Base-by-base conservation (phyloP, 371 early-diverging fungal genomes). In the Rhizomucor miehei region DNA sequence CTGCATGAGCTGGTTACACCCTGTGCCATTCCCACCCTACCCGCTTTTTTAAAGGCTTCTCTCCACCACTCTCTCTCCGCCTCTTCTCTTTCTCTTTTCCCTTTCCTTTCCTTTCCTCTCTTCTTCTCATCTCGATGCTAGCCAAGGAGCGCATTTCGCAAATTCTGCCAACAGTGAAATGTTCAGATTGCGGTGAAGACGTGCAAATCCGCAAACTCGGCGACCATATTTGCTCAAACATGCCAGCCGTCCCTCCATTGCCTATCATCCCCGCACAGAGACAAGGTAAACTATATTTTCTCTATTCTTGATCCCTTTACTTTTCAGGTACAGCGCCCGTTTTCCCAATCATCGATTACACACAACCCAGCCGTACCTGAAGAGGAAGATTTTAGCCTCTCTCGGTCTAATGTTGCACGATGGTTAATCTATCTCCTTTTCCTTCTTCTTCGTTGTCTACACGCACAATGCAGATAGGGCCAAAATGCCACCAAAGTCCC, bases 161-260 rank as follows among this genome's bases (percentile, higher is more conserved):
- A 59, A 61, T 86, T 34, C 54, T 85, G 36, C 82, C 84, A 5
- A 71, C 81, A 19, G 75, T 85, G 19, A 81, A 73, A 52, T 86
- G 86, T 59, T 77, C 81, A 40, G 82, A 83, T 57, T 86, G 86
- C 68, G 86, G 84, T 34, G 59, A 73, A 52, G 78, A 78, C 52
- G 78, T 86, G 24, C 77, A 77, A 47, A 77, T 83, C 50, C 77
- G 80, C 11, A 67, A 66, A 48, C 59, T 86, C 39, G 78, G 79
- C 38, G 80, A 81, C 41, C 86, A 86, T 57, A 62, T 80, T 13
- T 86, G 86, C 49, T 66, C 78, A 8, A 76, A 71, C 46, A 75
- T 75, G 48, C 84, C 84, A 12, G 69, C 80, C 37, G 69, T 86
- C 40, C 86, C 86, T 24, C 55, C 68, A 12, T 48, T 83, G 21